phyloP scores from a whole-genome alignment of 2,329 filamentous ascomycete genomes.

The Aureobasidium sp. region DNA sequence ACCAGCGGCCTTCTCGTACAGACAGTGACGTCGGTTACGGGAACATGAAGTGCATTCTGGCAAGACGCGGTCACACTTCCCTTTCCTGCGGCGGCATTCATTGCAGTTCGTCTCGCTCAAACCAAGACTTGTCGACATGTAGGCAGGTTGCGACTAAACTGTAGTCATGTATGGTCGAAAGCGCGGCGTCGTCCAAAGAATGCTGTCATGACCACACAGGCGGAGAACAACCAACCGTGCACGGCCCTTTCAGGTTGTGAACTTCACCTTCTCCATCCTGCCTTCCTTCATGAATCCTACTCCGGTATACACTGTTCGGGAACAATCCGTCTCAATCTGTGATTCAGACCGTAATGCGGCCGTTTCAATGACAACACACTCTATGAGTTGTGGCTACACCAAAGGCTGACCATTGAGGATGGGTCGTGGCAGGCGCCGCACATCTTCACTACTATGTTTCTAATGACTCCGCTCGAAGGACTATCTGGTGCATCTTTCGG shows the following conservation, averaged over 20 bases:
- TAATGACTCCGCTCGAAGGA: background rate
- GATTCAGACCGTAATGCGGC: background rate
- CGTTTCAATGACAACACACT: background rate
- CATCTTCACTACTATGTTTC: background rate
- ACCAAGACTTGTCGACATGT: background rate
- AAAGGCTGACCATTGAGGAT: background rate
- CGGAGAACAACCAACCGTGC: background rate
- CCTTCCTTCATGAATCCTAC: background rate
- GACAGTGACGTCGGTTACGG: constrained; percentile 40
- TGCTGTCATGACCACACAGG: background rate
- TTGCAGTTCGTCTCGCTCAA: constrained; percentile 20
- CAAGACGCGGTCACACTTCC: constrained; percentile 29
- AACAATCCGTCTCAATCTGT: background rate
- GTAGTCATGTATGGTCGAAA: background rate
- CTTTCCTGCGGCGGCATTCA: constrained; percentile 25
- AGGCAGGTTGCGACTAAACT: background rate
- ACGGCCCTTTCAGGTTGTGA: background rate
- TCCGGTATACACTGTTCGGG: background rate
- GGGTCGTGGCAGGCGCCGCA: background rate
- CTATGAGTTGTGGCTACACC: background rate
- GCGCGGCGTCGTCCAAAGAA: background rate
- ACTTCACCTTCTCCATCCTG: background rate
- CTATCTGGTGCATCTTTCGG: background rate
- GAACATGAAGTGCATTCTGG: constrained; percentile 36
- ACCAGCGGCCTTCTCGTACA: constrained; percentile 42